These are phyloP conservation scores for Jaltomata sinuosa DNA, from an alignment of 257 asterid species.

Conservation along the genomic window DNA sequence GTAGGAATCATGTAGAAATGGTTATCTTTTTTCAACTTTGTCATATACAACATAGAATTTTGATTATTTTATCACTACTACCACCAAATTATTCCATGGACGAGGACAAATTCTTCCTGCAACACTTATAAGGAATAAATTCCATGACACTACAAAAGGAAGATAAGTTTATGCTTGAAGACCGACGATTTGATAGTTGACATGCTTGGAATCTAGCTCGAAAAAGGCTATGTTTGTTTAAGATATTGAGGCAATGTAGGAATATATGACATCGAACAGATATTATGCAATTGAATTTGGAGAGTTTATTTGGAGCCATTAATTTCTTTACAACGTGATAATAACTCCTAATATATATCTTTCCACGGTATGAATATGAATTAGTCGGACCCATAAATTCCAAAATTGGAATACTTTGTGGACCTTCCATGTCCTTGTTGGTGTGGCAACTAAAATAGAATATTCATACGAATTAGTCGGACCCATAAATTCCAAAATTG, in stretches of 20 bases:
- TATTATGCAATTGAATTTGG: not conserved
- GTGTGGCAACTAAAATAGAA: not conserved
- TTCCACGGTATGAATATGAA: no score
- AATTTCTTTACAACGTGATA: no score
- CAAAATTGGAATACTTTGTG: not conserved
- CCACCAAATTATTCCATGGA: not conserved
- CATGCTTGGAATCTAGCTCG: not conserved
- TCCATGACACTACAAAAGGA: not conserved
- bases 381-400: no score
- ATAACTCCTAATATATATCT: no score
- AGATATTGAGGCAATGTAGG: not conserved
- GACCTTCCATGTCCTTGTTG: not conserved
- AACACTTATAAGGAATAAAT: not conserved
- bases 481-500: not conserved
- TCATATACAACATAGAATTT: not conserved
- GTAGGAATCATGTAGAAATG: not conserved
- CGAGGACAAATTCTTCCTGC: not conserved
- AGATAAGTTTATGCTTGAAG: not conserved
- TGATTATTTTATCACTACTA: not conserved
- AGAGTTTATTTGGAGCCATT: not conserved
- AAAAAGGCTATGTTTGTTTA: not conserved
- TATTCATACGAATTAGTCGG: no score
- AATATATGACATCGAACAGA: not conserved
- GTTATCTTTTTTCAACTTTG: not conserved
- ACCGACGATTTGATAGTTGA: not conserved